Base-by-base conservation (phyloP, 164 flowering plant genomes). In the Chloranthus sessilifolius region DNA sequence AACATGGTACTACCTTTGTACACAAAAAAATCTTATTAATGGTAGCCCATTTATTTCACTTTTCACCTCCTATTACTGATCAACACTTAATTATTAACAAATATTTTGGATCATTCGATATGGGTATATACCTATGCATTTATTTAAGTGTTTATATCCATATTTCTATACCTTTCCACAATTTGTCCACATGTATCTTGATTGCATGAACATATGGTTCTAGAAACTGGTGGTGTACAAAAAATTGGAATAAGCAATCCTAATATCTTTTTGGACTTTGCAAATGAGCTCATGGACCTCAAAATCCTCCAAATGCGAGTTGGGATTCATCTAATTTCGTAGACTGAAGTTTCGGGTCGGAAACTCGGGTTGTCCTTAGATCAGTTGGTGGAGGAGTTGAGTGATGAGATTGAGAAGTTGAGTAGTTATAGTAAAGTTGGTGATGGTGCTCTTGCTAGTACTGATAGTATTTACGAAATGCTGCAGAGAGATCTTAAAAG, bases 401-500 rank as follows among this genome's bases (percentile, higher is more conserved):
- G 68, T 46, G 46, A 71, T n/a, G 84, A 66, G 21, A 48, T 85
- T 50, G 83, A 80, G 60, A 40, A 41, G 33, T 69, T 81, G 68
- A 60, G 43, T 33, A 54, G 58, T 57, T 77, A 72, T 37, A 21
- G 52, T 25, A 63, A 64, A 43, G 40, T 44, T 53, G 56, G 29
- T 27, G 54, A 58, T n/a, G 50, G 65, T 16, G 54, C 20, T 25
- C 42, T 56, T 51, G n/a, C n/a, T n/a, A 42, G 36, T 24, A 33
- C 35, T 0, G 81, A 83, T 40, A 53, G 35, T 44, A 36, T 83
- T 9, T 56, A 53, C 45, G 21, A 42, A 15, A 55, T 75, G 60
- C 49, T 88, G 56, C 72, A 71, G 42, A 71, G 60, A 55, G 97
- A 88, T 67, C 50, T 88, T 20, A 57, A 43, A 20, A 41, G 67